Base-by-base conservation (phyloP, 1,139 yeast species). In the Geotrichum klebahnii region DNA sequence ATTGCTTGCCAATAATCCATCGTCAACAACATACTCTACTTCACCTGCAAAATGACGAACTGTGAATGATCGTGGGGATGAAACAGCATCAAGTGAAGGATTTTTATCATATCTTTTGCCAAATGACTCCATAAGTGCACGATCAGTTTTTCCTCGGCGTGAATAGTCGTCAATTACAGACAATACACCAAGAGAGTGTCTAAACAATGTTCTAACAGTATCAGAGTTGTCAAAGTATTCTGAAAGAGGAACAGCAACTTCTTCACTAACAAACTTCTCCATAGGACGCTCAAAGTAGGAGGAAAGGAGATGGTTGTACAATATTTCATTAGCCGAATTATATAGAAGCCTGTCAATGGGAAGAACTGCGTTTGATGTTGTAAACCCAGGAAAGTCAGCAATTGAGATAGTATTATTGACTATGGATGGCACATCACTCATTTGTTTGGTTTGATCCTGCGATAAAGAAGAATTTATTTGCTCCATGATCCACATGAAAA, bases 361-460 rank as follows among this genome's bases (percentile, higher is more conserved):
- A 3, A 70, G 71, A 3, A 64, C 66, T 1, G 68, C 55, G 1
- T 66, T 57, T 3, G 68, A 58, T 17, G 69, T 66, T 38, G 66
- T 65, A 55, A 71, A 71, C 1, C 75, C 75, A 1, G 75, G 75
- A 59, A 71, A 70, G 53, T 71, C 75, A 3, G 68, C 69, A 1
- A 71, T 53, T 2, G 71, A 59, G 38, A 71, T 63, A 3, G 72
- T 68, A 44, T 64, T 61, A 38, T 66, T 66, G 14, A 71, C 68
- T n/a, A 64, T 53, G 4, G 70, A 61, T 33, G 63, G 62, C 37
- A 58, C 50, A 4, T 55, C 62, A 19, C 46, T 46, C 12, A 46
- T 44, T 33, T 39, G 44, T 3, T 41, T 43, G 42, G 52, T 57
- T 31, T 58, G 48, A n/a, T 62, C 61, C 46, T 65, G 66, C 2